Conservation (phyloP, 257 asterid genomes). For the Solanum paucissectum region DNA sequence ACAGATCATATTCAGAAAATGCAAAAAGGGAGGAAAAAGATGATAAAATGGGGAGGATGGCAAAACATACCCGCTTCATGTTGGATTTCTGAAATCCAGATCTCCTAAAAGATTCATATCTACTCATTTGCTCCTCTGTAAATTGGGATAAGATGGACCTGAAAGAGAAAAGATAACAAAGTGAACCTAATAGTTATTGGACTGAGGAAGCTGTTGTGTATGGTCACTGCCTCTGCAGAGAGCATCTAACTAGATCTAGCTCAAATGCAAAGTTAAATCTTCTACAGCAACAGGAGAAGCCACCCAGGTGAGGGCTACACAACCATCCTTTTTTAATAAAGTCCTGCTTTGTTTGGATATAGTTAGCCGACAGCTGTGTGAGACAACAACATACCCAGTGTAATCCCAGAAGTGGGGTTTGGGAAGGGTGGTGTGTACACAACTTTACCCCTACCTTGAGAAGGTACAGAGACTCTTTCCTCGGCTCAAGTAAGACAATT, state of each 20-base stretch:
- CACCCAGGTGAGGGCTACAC: background rate
- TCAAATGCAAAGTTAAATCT: background rate
- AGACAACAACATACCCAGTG: background rate
- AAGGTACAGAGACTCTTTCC: background rate
- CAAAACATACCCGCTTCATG: conserved; percentile 61
- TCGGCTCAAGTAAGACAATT: background rate
- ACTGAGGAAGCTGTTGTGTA: background rate
- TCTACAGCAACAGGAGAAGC: background rate
- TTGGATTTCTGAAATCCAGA: conserved; percentile 82
- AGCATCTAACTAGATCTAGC: background rate
- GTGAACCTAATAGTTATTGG: background rate
- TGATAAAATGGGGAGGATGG: background rate
- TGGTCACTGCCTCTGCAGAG: background rate
- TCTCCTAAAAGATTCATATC: conserved; percentile 84
- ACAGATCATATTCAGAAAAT: background rate
- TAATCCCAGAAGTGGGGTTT: background rate
- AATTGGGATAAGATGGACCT: conserved; percentile 72
- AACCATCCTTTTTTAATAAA: background rate
- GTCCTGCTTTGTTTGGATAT: background rate
- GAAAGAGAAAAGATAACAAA: conserved; percentile 1
- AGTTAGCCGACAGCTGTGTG: background rate
- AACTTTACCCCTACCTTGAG: background rate
- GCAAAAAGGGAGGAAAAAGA: background rate
- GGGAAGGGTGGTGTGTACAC: background rate
- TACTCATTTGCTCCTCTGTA: conserved; percentile 80